Conservation (phyloP, 225 moss, liverwort and hornwort species). For the Physcomitrellopsis africana region DNA sequence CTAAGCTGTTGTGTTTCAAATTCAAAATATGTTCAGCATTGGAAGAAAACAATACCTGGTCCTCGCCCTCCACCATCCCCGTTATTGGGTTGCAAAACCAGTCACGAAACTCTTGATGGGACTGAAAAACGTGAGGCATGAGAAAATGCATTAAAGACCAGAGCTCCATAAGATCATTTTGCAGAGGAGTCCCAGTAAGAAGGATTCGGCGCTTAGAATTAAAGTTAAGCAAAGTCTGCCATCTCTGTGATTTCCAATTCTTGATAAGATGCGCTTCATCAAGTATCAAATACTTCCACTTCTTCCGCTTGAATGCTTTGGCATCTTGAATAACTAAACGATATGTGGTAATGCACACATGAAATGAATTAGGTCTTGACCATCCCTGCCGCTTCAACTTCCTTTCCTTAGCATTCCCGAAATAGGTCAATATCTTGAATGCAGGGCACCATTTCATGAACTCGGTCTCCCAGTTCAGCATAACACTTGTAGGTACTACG, state of each 20-base stretch:
- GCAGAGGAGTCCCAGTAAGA: constrained; percentile 93
- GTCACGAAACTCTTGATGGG: constrained; percentile 97
- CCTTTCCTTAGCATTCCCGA: constrained; percentile 91
- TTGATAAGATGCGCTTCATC: constrained; percentile 99
- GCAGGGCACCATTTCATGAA: constrained; percentile 99
- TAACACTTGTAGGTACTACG: constrained; percentile 98
- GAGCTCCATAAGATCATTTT: constrained; percentile 99
- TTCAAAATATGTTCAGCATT: not conserved
- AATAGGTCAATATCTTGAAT: constrained; percentile 97
- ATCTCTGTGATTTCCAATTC: constrained; percentile 99
- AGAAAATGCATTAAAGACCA: constrained; percentile 99
- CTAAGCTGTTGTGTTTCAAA: not conserved
- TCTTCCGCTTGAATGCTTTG: constrained; percentile 96
- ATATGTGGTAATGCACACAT: constrained; percentile 98
- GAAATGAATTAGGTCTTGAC: constrained; percentile 93
- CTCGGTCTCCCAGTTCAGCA: constrained; percentile 99
- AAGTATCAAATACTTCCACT: constrained; percentile 98
- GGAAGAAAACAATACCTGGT: constrained; percentile 44
- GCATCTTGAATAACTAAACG: constrained; percentile 97
- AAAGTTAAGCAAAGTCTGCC: constrained; percentile 97
- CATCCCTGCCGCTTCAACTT: constrained; percentile 96
- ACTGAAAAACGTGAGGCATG: constrained; percentile 98
- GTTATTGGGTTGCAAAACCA: constrained; percentile 99
- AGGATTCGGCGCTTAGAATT: constrained; percentile 95
- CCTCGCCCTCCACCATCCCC: constrained; percentile 98